These are phyloP conservation scores for Agaricus subrufescens DNA, from an alignment of 768 basidiomycete species.

Conservation along the genomic window DNA sequence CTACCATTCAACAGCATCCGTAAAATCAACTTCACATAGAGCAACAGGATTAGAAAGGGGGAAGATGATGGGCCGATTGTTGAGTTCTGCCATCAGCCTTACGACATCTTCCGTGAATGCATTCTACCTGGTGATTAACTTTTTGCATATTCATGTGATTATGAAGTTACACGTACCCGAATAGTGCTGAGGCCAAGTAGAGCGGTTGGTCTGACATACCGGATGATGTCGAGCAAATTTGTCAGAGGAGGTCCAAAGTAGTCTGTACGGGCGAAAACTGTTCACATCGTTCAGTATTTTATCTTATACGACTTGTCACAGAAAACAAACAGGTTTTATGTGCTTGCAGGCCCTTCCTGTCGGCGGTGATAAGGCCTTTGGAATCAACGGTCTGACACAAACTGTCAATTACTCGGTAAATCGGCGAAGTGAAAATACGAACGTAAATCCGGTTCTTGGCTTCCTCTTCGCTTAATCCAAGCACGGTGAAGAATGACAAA, in stretches of 20 bases:
- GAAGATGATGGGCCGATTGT: conserved; percentile 74
- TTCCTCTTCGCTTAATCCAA: conserved; percentile 61
- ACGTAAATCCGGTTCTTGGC: conserved; percentile 68
- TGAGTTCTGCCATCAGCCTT: conserved; percentile 56
- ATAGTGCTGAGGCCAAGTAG: conserved; percentile 70
- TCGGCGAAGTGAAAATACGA: conserved; percentile 15
- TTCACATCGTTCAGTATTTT: neutral
- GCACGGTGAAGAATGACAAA: conserved; percentile 73
- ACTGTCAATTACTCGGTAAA: conserved; percentile 10
- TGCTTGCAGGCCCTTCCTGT: conserved; percentile 61
- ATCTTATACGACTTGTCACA: neutral
- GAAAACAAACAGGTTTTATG: conserved; percentile 63
- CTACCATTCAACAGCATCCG: conserved; percentile 55
- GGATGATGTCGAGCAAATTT: conserved; percentile 61
- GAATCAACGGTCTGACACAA: conserved; percentile 61
- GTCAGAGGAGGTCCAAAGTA: conserved; percentile 60
- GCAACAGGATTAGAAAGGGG: conserved; percentile 73
- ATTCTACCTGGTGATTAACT: conserved; percentile 23
- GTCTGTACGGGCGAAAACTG: conserved; percentile 71
- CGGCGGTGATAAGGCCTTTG: conserved; percentile 69
- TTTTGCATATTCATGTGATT: neutral
- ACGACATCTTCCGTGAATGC: conserved; percentile 67
- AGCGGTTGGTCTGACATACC: conserved; percentile 71
- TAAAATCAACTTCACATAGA: conserved; percentile 56
- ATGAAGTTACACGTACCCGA: conserved; percentile 22